phyloP scores from a whole-genome alignment of 352 stramenopile species.

The Saprolegnia diclina region DNA sequence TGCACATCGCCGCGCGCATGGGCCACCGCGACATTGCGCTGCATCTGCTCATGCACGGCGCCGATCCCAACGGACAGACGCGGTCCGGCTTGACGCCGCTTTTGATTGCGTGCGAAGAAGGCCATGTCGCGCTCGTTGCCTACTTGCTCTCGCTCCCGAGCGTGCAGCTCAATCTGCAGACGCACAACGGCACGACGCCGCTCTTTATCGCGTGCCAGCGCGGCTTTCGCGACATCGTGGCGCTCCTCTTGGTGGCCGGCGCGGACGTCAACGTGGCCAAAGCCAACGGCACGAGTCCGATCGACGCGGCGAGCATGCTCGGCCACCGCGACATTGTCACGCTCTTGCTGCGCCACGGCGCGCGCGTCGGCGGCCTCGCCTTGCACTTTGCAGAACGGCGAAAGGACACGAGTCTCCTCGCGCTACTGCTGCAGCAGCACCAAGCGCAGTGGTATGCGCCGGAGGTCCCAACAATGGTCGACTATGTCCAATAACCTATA shows the following conservation, averaged over 20 bases:
- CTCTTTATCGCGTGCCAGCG: slow-evolving; percentile 77
- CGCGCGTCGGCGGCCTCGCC: slow-evolving; percentile 51
- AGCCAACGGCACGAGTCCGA: slow-evolving; percentile 62
- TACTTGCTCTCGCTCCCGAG: slow-evolving; percentile 40
- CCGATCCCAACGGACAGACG: slow-evolving; percentile 61
- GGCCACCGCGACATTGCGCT: slow-evolving; percentile 50
- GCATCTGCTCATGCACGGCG: slow-evolving; percentile 47
- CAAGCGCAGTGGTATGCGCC: slow-evolving; percentile 37
- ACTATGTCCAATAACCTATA: slow-evolving; percentile 11
- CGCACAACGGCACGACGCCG: slow-evolving; percentile 55
- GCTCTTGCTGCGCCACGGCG: slow-evolving; percentile 61
- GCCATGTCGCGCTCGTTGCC: slow-evolving; percentile 53
- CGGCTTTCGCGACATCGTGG: slow-evolving; percentile 48
- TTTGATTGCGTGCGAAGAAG: slow-evolving; percentile 83
- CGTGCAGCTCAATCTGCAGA: slow-evolving; percentile 38
- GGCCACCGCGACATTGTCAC: slow-evolving; percentile 53
- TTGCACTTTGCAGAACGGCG: slow-evolving; percentile 71
- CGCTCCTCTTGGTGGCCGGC: slow-evolving; percentile 46
- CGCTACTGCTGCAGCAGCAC: slow-evolving; percentile 57
- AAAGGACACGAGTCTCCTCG: slow-evolving; percentile 51
- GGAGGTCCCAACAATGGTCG: not conserved
- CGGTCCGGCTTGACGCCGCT: slow-evolving; percentile 69
- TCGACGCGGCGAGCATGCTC: slow-evolving; percentile 62
- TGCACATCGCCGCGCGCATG: slow-evolving; percentile 79
- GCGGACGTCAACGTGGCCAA: slow-evolving; percentile 54